phyloP scores from a whole-genome alignment of 2,329 filamentous ascomycete species.

The Xylaria sp. region DNA sequence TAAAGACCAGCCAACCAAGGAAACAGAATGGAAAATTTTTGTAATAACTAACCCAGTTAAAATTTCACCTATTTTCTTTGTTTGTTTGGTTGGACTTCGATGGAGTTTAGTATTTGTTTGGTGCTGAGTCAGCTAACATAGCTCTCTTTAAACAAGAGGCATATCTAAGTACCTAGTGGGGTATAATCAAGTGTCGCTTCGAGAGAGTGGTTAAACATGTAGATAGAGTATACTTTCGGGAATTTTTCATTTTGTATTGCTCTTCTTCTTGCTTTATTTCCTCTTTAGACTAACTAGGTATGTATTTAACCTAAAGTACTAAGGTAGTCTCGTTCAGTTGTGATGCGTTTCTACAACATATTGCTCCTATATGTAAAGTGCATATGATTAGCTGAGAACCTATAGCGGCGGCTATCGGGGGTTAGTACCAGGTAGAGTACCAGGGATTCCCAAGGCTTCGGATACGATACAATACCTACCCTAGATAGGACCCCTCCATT shows the following conservation, averaged over 20 bases:
- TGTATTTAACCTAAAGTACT: neutral
- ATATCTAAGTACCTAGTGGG: too few relatives aligned
- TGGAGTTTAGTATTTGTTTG: too few relatives aligned
- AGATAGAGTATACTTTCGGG: neutral
- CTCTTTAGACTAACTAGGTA: neutral
- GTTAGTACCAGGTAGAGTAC: neutral
- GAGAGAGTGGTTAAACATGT: neutral
- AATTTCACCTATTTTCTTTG: too few relatives aligned
- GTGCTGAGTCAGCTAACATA: slow-evolving; percentile 19
- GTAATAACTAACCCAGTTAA: too few relatives aligned
- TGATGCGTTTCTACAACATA: too few relatives aligned
- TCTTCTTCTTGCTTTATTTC: neutral
- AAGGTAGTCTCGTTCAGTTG: neutral
- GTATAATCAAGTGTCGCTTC: neutral
- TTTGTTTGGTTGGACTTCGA: too few relatives aligned
- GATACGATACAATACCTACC: too few relatives aligned
- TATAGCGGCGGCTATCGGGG: slow-evolving; percentile 29
- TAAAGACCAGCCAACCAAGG: too few relatives aligned
- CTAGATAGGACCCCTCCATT: slow-evolving; percentile 17
- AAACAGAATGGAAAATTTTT: too few relatives aligned
- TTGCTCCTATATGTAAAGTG: too few relatives aligned
- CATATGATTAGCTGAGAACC: neutral
- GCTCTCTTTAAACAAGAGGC: neutral
- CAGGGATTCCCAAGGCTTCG: neutral
- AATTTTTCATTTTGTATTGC: neutral